Conservation (phyloP, 192 early-diverging fungal genomes). For the Coemansia sp. region DNA sequence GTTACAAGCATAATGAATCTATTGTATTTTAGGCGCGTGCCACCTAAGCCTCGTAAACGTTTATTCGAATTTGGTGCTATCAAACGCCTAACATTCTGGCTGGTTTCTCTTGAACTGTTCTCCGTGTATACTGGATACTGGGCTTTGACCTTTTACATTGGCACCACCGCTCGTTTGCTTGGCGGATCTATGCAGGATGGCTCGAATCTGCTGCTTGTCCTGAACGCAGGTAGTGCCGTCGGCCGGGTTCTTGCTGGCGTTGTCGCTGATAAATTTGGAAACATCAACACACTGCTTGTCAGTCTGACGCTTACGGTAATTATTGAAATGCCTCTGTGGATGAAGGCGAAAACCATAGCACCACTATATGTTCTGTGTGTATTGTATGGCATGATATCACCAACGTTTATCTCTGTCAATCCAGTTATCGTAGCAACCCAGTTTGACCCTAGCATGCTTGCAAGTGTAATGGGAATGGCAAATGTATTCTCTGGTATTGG, state of each 20-base stretch:
- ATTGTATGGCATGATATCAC: conserved; percentile 37
- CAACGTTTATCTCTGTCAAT: conserved; percentile 42
- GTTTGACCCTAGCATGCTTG: conserved; percentile 13
- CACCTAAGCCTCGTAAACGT: conserved; percentile 41
- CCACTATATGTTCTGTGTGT: conserved; percentile 33
- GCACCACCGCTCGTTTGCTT: conserved; percentile 25
- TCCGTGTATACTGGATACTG: conserved; percentile 45
- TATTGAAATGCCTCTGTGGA: conserved; percentile 37
- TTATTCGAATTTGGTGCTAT: conserved; percentile 24
- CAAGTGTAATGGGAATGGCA: conserved; percentile 29
- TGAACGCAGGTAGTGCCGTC: conserved; percentile 30
- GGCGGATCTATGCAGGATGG: conserved; percentile 17
- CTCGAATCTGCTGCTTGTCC: conserved; percentile 24
- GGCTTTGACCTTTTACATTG: conserved; percentile 42
- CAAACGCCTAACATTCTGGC: conserved; percentile 29
- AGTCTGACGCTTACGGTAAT: conserved; percentile 20
- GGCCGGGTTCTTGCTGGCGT: conserved; percentile 33
- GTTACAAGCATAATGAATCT: conserved; percentile 37
- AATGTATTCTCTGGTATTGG: conserved; percentile 25
- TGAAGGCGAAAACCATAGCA: conserved; percentile 19
- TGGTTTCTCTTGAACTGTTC: conserved; percentile 26
- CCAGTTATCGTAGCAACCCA: conserved; percentile 27
- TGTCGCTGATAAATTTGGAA: conserved; percentile 34
- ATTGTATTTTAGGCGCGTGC: conserved; percentile 44
- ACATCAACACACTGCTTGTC: conserved; percentile 29